phyloP scores from a whole-genome alignment of 1,139 yeast species.

The Pichia sp. region DNA sequence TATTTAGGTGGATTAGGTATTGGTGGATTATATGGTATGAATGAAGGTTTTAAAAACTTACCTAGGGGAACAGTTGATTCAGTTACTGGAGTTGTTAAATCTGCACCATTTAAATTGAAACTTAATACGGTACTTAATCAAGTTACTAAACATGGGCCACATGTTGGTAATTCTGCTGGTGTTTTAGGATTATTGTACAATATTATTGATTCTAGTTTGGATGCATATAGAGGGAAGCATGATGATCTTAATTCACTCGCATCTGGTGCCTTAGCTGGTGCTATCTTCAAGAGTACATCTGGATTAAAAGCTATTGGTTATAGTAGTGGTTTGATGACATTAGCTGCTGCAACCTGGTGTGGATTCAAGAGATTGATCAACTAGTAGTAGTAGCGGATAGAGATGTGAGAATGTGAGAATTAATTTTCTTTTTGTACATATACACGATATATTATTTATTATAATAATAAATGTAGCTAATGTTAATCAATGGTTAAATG shows the following conservation, averaged over 20 bases:
- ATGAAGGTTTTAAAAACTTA: constrained; percentile 74
- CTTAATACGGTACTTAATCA: constrained; percentile 86
- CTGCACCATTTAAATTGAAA: constrained; percentile 69
- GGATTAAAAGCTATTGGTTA: constrained; percentile 86
- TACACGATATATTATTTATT: too few relatives aligned
- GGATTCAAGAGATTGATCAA: constrained; percentile 52
- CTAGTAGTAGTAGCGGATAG: constrained; percentile 1
- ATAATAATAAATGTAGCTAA: neutral
- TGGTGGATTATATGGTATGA: constrained; percentile 86
- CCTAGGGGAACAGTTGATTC: constrained; percentile 39
- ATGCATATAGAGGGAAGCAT: constrained; percentile 77
- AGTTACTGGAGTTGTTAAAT: constrained; percentile 25
- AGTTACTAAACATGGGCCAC: constrained; percentile 93
- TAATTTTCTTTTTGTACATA: neutral
- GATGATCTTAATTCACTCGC: constrained; percentile 77
- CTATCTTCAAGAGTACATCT: constrained; percentile 76
- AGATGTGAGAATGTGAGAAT: neutral
- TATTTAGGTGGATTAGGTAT: constrained; percentile 66
- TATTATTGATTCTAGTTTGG: constrained; percentile 72
- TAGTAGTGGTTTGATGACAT: constrained; percentile 78
- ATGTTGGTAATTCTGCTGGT: constrained; percentile 90
- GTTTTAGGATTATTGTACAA: constrained; percentile 86
- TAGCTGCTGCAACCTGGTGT: constrained; percentile 92
- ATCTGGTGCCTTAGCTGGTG: constrained; percentile 92
- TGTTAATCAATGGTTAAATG: constrained; percentile 16